Evolutionary conservation across 2,329 filamentous ascomycete genomes (phyloP).

Genomic region (Verticillium tricorpus): DNA sequence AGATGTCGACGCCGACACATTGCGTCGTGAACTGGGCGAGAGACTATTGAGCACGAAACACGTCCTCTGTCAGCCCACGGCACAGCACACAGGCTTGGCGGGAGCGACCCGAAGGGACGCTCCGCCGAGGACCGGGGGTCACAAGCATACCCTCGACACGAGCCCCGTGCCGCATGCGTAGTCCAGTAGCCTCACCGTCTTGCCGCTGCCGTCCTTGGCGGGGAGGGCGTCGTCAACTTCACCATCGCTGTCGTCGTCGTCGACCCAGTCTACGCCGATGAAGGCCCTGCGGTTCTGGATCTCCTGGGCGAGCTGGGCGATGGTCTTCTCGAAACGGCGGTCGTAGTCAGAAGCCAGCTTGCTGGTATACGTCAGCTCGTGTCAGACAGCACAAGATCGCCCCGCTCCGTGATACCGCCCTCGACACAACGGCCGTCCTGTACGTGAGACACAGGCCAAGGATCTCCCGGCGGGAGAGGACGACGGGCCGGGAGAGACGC

Average conservation of each 20-base stretch:
- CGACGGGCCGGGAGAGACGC: neutral
- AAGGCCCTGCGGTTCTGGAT: conserved; percentile 52
- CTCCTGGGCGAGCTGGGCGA: conserved; percentile 48
- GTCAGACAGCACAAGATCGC: neutral
- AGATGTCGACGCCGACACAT: conserved; percentile 65
- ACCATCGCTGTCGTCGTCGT: conserved; percentile 31
- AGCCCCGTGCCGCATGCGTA: conserved; percentile 73
- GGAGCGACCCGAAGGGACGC: too few species aligned
- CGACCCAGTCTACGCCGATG: conserved; percentile 55
- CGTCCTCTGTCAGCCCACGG: too few species aligned
- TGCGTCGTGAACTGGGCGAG: conserved; percentile 59
- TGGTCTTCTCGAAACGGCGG: conserved; percentile 46
- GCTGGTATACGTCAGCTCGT: conserved; percentile 25
- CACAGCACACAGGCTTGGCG: too few species aligned
- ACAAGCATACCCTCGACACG: conserved; percentile 52
- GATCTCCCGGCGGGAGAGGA: neutral
- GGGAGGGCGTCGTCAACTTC: conserved; percentile 20
- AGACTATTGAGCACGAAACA: conserved; percentile 33
- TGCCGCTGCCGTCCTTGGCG: neutral
- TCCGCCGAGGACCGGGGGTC: too few species aligned
- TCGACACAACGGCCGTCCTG: neutral
- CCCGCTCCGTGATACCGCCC: neutral
- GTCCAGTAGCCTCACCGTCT: conserved; percentile 55
- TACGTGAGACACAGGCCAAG: neutral
- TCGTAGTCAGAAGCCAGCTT: conserved; percentile 53